These are phyloP conservation scores for Pseudogymnoascus sp. DNA, from an alignment of 2,329 filamentous ascomycete genomes.

Conservation along the genomic window DNA sequence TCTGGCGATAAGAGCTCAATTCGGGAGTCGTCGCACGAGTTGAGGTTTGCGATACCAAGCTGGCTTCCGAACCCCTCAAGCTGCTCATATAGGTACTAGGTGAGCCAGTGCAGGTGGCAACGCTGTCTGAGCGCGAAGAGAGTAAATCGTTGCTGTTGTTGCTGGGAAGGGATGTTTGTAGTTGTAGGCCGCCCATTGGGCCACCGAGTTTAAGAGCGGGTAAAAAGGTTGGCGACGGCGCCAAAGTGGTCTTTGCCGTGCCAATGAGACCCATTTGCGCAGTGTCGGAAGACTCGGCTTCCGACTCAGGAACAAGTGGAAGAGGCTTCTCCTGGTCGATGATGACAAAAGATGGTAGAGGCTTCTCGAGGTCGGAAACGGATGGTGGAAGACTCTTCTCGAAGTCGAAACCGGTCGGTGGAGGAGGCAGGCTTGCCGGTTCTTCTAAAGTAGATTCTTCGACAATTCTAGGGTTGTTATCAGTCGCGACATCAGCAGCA, in stretches of 20 bases:
- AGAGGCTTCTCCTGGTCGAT: slow-evolving; percentile 58
- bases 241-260: slow-evolving; percentile 3
- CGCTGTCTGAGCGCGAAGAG: slow-evolving; percentile 57
- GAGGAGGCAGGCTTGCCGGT: slow-evolving; percentile 34
- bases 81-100: slow-evolving; percentile 70
- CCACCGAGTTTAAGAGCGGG: background rate
- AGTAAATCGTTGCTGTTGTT: slow-evolving; percentile 15
- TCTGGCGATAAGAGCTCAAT: slow-evolving; percentile 24
- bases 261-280: slow-evolving; percentile 5
- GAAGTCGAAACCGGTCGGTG: slow-evolving; percentile 24
- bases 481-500: background rate
- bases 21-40: slow-evolving; percentile 87
- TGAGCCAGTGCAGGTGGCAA: slow-evolving; percentile 69
- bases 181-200: background rate
- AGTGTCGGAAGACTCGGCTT: background rate
- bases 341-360: slow-evolving; percentile 30
- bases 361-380: background rate
- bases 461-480: background rate
- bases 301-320: slow-evolving; percentile 49
- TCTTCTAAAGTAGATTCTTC: slow-evolving; percentile 19
- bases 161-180: slow-evolving; percentile 1
- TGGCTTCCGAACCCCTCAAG: slow-evolving; percentile 70
- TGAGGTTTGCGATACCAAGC: slow-evolving; percentile 71
- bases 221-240: background rate
- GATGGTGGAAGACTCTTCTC: background rate